A percentile compares a stretch with the other conserved stretches of the same genome.
Evolutionary conservation across 805 yeast species (phyloP).

Genomic region (Yamadazyma insecticola): DNA sequence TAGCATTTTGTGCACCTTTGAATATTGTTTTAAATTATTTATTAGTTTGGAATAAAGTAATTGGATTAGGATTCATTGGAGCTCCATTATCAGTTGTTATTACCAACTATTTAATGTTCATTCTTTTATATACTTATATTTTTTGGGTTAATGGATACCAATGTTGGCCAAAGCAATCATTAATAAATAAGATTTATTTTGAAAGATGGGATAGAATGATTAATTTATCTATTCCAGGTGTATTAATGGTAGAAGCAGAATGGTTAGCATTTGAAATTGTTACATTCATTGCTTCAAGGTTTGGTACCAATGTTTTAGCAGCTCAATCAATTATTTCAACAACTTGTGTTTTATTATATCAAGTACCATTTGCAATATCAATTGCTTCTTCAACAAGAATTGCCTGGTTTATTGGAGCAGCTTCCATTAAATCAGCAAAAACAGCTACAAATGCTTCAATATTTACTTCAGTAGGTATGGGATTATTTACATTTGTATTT

Average conservation of each 20-base stretch:
- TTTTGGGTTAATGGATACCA: constrained; percentile 40
- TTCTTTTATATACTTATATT: constrained; percentile 47
- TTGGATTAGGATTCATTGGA: constrained; percentile 66
- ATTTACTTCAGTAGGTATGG: constrained; percentile 25
- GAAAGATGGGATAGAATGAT: constrained; percentile 63
- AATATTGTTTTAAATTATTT: constrained; percentile 63
- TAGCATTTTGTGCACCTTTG: constrained; percentile 68
- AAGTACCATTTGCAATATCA: constrained; percentile 71
- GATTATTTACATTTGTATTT: constrained; percentile 34
- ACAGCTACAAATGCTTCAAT: constrained; percentile 36
- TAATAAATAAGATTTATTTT: constrained; percentile 23
- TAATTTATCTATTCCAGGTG: constrained; percentile 64
- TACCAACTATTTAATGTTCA: constrained; percentile 68
- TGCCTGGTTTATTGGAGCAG: constrained; percentile 74
- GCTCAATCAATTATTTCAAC: constrained; percentile 73
- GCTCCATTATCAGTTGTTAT: constrained; percentile 74
- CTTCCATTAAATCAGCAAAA: constrained; percentile 34
- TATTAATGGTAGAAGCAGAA: constrained; percentile 73
- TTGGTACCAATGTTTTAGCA: constrained; percentile 64
- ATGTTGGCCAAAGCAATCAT: constrained; percentile 36
- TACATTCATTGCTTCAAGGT: constrained; percentile 62
- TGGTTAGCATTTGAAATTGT: constrained; percentile 75
- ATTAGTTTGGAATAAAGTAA: constrained; percentile 57
- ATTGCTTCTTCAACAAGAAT: constrained; percentile 74
- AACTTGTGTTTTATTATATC: constrained; percentile 63